Evolutionary conservation across 1,284 basidiomycete genomes (phyloP).

Genomic region (Tilletia walkeri): DNA sequence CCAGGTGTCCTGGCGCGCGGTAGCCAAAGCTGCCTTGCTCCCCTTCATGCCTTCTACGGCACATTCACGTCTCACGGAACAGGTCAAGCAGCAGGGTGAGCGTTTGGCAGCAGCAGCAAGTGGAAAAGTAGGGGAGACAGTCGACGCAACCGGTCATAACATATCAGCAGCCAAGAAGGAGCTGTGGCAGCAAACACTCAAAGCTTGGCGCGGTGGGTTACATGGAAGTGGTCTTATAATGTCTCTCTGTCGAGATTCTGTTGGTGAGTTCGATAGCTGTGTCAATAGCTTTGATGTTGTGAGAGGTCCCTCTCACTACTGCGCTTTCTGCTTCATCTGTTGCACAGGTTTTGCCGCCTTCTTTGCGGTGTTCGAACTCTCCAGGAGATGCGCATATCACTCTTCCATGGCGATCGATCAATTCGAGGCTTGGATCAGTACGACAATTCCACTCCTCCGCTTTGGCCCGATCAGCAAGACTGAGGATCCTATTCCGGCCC

Average conservation of each 20-base stretch:
- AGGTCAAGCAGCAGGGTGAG: slow-evolving; percentile 32
- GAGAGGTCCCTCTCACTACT: background rate
- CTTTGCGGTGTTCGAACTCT: slow-evolving; percentile 57
- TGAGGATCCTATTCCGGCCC: background rate
- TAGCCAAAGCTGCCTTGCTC: slow-evolving; percentile 47
- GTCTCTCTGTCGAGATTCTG: slow-evolving; percentile 53
- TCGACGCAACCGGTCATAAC: background rate
- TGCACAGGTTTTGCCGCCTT: slow-evolving; percentile 48
- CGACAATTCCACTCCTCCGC: background rate
- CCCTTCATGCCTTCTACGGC: slow-evolving; percentile 46
- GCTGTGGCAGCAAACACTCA: slow-evolving; percentile 47
- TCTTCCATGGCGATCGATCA: slow-evolving; percentile 50
- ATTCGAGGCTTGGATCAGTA: slow-evolving; percentile 35
- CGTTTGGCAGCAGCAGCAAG: background rate
- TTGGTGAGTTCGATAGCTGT: slow-evolving; percentile 30
- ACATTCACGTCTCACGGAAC: slow-evolving; percentile 32
- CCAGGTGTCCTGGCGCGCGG: slow-evolving; percentile 46
- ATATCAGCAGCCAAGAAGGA: slow-evolving; percentile 23
- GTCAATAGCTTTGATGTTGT: slow-evolving; percentile 19
- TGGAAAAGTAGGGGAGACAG: too few species aligned
- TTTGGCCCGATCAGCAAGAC: background rate
- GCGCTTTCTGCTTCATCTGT: background rate
- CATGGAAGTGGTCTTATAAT: slow-evolving; percentile 53
- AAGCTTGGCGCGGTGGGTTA: slow-evolving; percentile 43
- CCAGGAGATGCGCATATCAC: slow-evolving; percentile 47